These are phyloP conservation scores for Cucurbita argyrosperma DNA, from an alignment of 306 rosid genomes.

Conservation along the genomic window DNA sequence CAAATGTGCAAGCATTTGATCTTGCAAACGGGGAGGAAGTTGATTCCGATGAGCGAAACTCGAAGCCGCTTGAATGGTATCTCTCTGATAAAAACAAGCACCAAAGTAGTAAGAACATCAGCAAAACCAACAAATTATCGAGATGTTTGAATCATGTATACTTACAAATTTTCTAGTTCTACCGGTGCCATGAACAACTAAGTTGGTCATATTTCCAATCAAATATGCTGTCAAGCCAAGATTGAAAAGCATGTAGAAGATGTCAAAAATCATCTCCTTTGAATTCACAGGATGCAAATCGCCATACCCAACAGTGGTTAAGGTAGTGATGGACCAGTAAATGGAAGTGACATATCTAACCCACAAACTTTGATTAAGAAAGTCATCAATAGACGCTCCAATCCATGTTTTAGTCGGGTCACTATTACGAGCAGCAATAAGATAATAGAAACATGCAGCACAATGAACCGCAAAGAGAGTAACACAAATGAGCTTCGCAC, in stretches of 20 bases:
- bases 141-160: background rate
- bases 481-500: slow-evolving; percentile 76
- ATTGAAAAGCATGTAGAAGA: slow-evolving; percentile 77
- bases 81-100: slow-evolving; percentile 33
- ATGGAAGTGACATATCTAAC: slow-evolving; percentile 62
- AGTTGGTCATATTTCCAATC: slow-evolving; percentile 96
- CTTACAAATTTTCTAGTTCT: slow-evolving; percentile 81
- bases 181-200: slow-evolving; percentile 88
- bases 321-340: slow-evolving; percentile 88
- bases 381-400: slow-evolving; percentile 33
- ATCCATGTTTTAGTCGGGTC: slow-evolving; percentile 68
- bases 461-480: slow-evolving; percentile 76
- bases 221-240: slow-evolving; percentile 83
- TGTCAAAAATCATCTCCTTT: slow-evolving; percentile 78
- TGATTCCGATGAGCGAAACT: slow-evolving; percentile 82
- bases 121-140: background rate
- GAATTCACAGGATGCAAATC: slow-evolving; percentile 84
- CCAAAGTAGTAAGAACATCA: background rate
- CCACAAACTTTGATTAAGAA: slow-evolving; percentile 41
- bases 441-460: slow-evolving; percentile 86
- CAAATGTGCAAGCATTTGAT: slow-evolving; percentile 92
- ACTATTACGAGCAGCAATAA: slow-evolving; percentile 57
- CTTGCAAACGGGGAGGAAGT: slow-evolving; percentile 66
- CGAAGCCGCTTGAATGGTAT: slow-evolving; percentile 92
- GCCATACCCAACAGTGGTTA: slow-evolving; percentile 86